phyloP scores from a whole-genome alignment of 768 basidiomycete genomes.

The Boletus rubropictus region DNA sequence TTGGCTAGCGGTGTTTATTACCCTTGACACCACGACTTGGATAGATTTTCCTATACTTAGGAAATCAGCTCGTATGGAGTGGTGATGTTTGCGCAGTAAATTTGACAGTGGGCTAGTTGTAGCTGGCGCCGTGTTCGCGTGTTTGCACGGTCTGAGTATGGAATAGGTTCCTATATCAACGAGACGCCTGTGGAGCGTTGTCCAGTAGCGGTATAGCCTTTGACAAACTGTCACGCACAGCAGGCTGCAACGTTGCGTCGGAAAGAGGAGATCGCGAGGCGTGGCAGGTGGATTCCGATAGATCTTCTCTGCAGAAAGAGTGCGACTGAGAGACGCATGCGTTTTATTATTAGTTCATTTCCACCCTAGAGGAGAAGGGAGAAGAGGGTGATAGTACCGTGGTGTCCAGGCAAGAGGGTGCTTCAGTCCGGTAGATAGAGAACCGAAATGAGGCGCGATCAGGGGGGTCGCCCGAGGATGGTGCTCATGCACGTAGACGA shows the following conservation, averaged over 20 bases:
- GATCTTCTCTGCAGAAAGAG: conserved; percentile 14
- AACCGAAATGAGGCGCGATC: not conserved
- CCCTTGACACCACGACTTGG: not conserved
- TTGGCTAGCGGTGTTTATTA: conserved; percentile 1
- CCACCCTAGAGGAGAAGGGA: no score
- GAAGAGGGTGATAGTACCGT: no score
- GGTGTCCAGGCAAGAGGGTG: not conserved
- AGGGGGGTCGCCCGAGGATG: not conserved
- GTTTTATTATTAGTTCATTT: no score
- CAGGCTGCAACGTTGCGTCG: conserved; percentile 17
- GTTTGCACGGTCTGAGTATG: not conserved
- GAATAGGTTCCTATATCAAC: conserved; percentile 13
- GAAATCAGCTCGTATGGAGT: no score
- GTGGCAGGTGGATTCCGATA: not conserved
- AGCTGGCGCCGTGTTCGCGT: conserved; percentile 4
- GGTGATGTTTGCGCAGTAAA: no score
- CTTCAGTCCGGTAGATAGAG: no score
- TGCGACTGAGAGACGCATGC: no score
- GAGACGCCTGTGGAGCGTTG: conserved; percentile 5
- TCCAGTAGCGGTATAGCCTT: conserved; percentile 20
- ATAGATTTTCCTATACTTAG: not conserved
- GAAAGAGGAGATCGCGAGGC: conserved; percentile 3
- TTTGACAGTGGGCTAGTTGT: not conserved
- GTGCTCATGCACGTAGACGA: no score
- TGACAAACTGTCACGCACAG: conserved; percentile 22